Base-by-base conservation (phyloP, 73 alveolate genomes). In the Halteria grandinella region DNA sequence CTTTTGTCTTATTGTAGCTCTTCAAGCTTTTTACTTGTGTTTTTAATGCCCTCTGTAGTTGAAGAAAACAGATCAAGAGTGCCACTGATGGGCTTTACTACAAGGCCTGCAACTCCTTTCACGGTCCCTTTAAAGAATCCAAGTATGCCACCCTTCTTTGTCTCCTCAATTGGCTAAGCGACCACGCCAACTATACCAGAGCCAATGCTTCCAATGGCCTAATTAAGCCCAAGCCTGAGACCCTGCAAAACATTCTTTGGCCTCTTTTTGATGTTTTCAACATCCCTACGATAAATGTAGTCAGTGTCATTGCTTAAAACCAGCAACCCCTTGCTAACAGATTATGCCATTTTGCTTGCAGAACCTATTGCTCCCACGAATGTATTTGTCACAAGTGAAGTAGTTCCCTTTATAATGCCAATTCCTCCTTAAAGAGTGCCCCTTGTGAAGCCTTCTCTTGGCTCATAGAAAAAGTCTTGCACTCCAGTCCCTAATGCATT, bases 21-120 rank as follows among this genome's bases (percentile, higher is more conserved):
- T 53, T 86, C 94, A 34, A 79, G 90, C 45, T 79, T 74, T 82
- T 87, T 31, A 1, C 96, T 83, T 6, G 97, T 93, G 50, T 91
- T 93, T 70, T 89, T 93, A 11, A 97, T 80, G 27, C 99, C 99
- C 63, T 95, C 99, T 4, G 98, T 93, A 32, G 99, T 95, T 58
- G 91, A 87, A 18, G 98, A 88, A 32, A 96, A 78, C 31, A 95
- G 86, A 85, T 97, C 99, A 43, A 97, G 75, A 25, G 93, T 97
- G 5, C 99, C 99, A 25, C 98, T 81, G 15, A 97, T 86, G n/a
- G 99, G 99, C 44, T 97, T 97, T 3, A 83, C 94, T 27, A 95
- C 92, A 6, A 93, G 80, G n/a, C 99, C 99, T 27, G 98, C 94
- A 47, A 94, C 75, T 1, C 99, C 99, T 79, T 94, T 87, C 20